phyloP scores from a whole-genome alignment of 2,329 filamentous ascomycete genomes.

The Claviceps humidiphila region DNA sequence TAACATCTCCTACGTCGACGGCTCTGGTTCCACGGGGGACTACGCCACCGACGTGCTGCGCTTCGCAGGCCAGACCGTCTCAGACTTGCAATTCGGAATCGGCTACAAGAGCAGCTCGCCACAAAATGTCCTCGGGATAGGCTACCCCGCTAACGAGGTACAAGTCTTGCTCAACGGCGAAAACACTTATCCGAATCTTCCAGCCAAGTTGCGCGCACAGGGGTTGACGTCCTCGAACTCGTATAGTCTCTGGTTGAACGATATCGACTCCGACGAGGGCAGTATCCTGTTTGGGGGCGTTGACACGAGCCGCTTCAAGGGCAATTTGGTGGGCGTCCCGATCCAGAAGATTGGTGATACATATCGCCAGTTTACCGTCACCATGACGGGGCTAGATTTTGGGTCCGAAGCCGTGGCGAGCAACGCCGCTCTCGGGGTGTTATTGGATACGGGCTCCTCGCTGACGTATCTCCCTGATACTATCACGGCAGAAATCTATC shows the following conservation, averaged over 20 bases:
- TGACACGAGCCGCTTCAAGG: conserved; percentile 51
- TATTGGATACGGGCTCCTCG: conserved; percentile 59
- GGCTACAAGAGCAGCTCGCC: conserved; percentile 47
- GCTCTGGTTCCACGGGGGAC: conserved; percentile 62
- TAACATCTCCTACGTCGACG: conserved; percentile 81
- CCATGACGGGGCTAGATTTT: conserved; percentile 45
- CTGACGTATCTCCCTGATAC: conserved; percentile 52
- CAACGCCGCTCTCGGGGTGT: conserved; percentile 43
- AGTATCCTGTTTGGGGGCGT: conserved; percentile 65
- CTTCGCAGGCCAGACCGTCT: conserved; percentile 40
- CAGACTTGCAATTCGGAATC: conserved; percentile 56
- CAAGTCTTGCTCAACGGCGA: conserved; percentile 45
- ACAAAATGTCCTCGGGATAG: conserved; percentile 75
- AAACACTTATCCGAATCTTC: conserved; percentile 53
- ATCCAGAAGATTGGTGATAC: conserved; percentile 40
- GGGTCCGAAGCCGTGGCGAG: conserved; percentile 28
- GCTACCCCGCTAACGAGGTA: conserved; percentile 69
- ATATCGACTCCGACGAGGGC: conserved; percentile 51
- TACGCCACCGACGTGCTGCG: conserved; percentile 64
- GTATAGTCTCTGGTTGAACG: conserved; percentile 66
- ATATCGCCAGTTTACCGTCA: conserved; percentile 54
- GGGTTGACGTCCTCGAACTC: conserved; percentile 52
- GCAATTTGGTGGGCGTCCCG: conserved; percentile 52
- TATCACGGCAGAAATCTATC: conserved; percentile 41
- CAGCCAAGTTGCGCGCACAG: conserved; percentile 46